Evolutionary conservation across 495 filamentous ascomycete genomes (phyloP), one percentile per base, ranked within the genome.

Genomic region (Geopyxis carbonaria): DNA sequence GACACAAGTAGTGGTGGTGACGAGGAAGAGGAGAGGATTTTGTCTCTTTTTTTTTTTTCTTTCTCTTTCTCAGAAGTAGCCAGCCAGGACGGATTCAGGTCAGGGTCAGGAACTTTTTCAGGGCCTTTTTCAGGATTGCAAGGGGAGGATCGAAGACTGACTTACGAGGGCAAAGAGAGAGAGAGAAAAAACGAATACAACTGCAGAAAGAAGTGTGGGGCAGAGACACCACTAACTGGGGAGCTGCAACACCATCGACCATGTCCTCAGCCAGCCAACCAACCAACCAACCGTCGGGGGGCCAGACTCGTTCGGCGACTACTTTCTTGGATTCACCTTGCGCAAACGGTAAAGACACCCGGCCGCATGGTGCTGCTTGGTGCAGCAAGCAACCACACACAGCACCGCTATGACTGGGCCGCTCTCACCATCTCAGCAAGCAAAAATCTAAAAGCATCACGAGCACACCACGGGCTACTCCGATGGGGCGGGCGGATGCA

Each of bases 331-430:
- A 42, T 24, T 39, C 27, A 30, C 11, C 27, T 30, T 30, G 27
- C 11, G 11, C 42, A 51, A 41, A 51, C 42, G 48, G 46, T 37
- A 51, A 51, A 51, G 46, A 48, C 42, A 40, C 38, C 47, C 46
- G 48, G 41, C 35, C 34, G 33, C 31, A 51, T 22, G 13, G 24
- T 14, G n/a, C 31, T 40, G 11, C 33, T 15, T 24, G 35, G 14
- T 38, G 8, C 22, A 6, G 22, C 23, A 6, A 11, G 34, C 20
- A n/a, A n/a, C n/a, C n/a, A n/a, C n/a, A n/a, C n/a, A n/a, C n/a
- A n/a, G n/a, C n/a, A n/a, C n/a, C n/a, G n/a, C n/a, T n/a, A n/a
- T n/a, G n/a, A n/a, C n/a, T n/a, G n/a, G n/a, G n/a, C n/a, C n/a
- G n/a, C n/a, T n/a, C n/a, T n/a, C n/a, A n/a, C n/a, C n/a, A n/a